Conservation (phyloP, 768 basidiomycete species). For the Suillus sp. region DNA sequence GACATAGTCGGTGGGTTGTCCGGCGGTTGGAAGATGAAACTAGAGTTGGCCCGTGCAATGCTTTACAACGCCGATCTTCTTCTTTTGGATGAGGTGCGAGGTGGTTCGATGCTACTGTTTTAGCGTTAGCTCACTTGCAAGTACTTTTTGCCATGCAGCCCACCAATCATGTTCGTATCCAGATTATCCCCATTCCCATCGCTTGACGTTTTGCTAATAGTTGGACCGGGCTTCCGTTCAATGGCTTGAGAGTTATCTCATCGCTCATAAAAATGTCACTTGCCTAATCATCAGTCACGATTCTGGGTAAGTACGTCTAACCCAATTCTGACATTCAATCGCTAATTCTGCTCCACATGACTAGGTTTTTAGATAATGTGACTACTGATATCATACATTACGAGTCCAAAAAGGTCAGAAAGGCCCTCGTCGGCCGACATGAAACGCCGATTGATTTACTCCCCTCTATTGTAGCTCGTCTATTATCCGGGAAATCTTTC, state of each 20-base stretch:
- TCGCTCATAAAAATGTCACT: constrained; percentile 79
- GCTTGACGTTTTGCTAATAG: constrained; percentile 39
- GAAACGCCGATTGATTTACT: constrained; percentile 21
- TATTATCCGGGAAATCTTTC: constrained; percentile 95
- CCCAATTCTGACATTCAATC: constrained; percentile 8
- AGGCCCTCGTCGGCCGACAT: constrained; percentile 17
- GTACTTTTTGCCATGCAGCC: constrained; percentile 52
- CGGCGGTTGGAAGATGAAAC: constrained; percentile 99
- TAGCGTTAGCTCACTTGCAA: constrained; percentile 9
- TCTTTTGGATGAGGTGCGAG: constrained; percentile 76
- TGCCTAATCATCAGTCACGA: constrained; percentile 96
- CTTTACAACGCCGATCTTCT: constrained; percentile 89
- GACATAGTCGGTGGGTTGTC: constrained; percentile 89
- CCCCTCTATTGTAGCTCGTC: constrained; percentile 58
- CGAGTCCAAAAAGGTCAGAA: constrained; percentile 80
- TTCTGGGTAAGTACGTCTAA: constrained; percentile 68
- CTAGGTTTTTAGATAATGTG: constrained; percentile 89
- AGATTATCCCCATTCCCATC: constrained; percentile 21
- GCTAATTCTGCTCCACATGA: constrained; percentile 15
- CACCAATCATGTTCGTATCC: constrained; percentile 78
- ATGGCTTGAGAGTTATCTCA: constrained; percentile 91
- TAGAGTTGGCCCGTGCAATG: constrained; percentile 95
- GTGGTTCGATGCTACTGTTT: constrained; percentile 8
- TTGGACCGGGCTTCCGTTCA: constrained; percentile 81
- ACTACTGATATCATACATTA: constrained; percentile 98